Evolutionary conservation across 2,329 filamentous ascomycete species (phyloP).

Genomic region (Stagonosporopsis rhizophila): DNA sequence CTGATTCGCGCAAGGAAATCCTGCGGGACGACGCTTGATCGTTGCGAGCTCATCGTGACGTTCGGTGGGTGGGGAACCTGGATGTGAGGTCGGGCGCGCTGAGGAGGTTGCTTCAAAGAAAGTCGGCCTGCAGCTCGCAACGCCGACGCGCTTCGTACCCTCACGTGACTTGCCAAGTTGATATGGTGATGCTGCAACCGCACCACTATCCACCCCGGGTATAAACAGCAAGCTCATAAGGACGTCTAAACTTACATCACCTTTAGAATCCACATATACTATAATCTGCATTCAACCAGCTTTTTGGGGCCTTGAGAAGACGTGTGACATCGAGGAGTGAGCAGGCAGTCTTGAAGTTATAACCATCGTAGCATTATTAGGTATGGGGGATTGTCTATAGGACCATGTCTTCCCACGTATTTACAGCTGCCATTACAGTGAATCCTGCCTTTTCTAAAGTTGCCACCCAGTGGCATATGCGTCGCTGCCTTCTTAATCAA

Average conservation of each 20-base stretch:
- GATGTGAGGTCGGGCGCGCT: slow-evolving; percentile 17
- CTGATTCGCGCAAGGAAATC: slow-evolving; percentile 97
- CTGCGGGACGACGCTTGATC: slow-evolving; percentile 69
- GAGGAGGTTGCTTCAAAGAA: slow-evolving; percentile 33
- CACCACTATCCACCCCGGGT: not conserved
- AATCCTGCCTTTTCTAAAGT: slow-evolving; percentile 18
- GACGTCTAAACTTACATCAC: too few relatives aligned
- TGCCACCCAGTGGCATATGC: slow-evolving; percentile 22
- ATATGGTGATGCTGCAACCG: not conserved
- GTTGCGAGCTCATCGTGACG: slow-evolving; percentile 36
- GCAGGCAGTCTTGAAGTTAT: not conserved
- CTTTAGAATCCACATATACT: too few relatives aligned
- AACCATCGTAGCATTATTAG: slow-evolving; percentile 38
- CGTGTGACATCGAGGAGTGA: not conserved
- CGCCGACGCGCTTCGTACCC: slow-evolving; percentile 28
- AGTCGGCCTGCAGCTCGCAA: slow-evolving; percentile 31
- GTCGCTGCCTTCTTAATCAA: slow-evolving; percentile 29
- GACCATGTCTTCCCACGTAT: slow-evolving; percentile 29
- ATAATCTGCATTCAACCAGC: not conserved
- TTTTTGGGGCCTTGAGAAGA: not conserved
- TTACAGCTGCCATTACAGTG: slow-evolving; percentile 38
- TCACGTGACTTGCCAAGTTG: slow-evolving; percentile 16
- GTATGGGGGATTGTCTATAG: slow-evolving; percentile 36
- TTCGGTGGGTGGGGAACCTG: slow-evolving; percentile 2
- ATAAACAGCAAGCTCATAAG: too few relatives aligned